Evolutionary conservation across 306 rosid genomes (phyloP), one percentile per base, ranked within the genome.

Genomic region (Biancaea sappan): DNA sequence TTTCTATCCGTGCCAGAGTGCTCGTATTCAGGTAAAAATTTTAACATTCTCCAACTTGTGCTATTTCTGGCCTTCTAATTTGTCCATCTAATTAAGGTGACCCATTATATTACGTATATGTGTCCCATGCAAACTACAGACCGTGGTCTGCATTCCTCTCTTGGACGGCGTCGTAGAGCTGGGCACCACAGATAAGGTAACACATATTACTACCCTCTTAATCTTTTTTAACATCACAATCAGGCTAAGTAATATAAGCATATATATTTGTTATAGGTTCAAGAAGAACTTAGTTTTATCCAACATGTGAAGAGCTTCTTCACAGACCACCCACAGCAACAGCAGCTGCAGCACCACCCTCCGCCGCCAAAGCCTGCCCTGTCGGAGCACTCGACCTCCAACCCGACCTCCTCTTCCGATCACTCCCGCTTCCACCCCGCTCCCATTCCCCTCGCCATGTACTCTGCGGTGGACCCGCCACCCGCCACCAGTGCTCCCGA

Each of bases 141-240:
- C 99, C 0, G 98, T 94, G 56, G 86, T 94, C 57, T 94, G 99
- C 85, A 87, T 94, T 86, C 99, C 99, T 52, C 71, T 94, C 8
- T 77, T 87, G 12, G 93, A 87, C 60, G 99, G 97, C 40, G 97
- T 94, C 14, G 96, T 94, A n/a, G 99, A 94, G 68, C 66, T 94
- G 0, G 99, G 99, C 76, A 86, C 96, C 50, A 87, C 85, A 0
- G 93, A 90, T 4, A 91, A 77, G 94, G 98, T 93, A 72, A 38
- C 59, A 9, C 1, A 15, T 2, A 57, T 26, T 8, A 0, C 4
- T 26, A 66, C 34, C 24, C 52, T 15, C 25, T 24, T 43, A 41
- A 41, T 41, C 69, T 47, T 73, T 34, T 43, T 26, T n/a, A n/a
- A n/a, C n/a, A n/a, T n/a, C n/a, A n/a, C n/a, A n/a, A n/a, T n/a